phyloP scores from a whole-genome alignment of 805 yeast species.

The Hanseniaspora lindneri region DNA sequence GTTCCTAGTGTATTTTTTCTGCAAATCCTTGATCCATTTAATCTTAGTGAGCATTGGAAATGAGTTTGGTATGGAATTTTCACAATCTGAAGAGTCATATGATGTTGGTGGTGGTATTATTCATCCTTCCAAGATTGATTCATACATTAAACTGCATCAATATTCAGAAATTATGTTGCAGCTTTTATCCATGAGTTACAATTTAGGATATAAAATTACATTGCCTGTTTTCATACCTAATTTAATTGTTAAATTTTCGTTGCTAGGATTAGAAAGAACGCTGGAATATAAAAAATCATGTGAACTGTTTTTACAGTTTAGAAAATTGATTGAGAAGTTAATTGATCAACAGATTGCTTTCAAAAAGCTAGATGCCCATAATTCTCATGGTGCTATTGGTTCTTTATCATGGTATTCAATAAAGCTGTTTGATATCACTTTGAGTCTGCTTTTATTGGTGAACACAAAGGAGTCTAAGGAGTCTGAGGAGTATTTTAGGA shows the following conservation, averaged over 20 bases:
- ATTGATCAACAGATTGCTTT: constrained; percentile 40
- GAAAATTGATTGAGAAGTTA: constrained; percentile 37
- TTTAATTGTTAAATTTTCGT: constrained; percentile 49
- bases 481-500: constrained; percentile 17
- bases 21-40: constrained; percentile 51
- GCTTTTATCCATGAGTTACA: constrained; percentile 36
- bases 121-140: constrained; percentile 33
- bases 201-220: constrained; percentile 36
- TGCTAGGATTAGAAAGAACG: constrained; percentile 61
- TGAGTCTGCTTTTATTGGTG: constrained; percentile 47
- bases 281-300: constrained; percentile 79
- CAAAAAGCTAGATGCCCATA: constrained; percentile 37
- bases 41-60: constrained; percentile 44
- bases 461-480: constrained; percentile 29
- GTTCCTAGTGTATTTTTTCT: constrained; percentile 47
- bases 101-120: constrained; percentile 10
- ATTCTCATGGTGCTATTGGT: constrained; percentile 40
- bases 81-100: constrained; percentile 16
- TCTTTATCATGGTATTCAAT: constrained; percentile 47
- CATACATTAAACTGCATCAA: constrained; percentile 58
- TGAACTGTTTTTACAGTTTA: constrained; percentile 50
- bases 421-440: constrained; percentile 45
- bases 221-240: constrained; percentile 53
- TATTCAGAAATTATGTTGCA: constrained; percentile 50
- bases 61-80: constrained; percentile 19